Evolutionary conservation across 129 eudicot species (phyloP).

Genomic region (Calendula officinalis): DNA sequence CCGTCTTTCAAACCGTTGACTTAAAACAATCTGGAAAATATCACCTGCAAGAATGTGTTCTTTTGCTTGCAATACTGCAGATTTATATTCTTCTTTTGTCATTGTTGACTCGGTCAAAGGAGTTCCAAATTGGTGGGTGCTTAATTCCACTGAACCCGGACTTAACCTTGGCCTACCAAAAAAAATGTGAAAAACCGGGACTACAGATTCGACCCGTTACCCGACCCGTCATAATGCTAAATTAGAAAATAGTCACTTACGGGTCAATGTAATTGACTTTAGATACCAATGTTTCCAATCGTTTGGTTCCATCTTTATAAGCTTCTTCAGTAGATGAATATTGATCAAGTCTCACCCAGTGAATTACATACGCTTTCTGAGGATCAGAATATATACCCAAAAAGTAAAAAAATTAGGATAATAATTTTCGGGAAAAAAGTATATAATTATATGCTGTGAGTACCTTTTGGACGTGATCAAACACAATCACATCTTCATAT

Average conservation of each 20-base stretch:
- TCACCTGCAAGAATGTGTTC: slow-evolving; percentile 93
- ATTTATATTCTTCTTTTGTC: slow-evolving; percentile 65
- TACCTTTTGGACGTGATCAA: slow-evolving; percentile 98
- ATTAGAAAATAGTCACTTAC: slow-evolving; percentile 41
- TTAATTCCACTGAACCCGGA: slow-evolving; percentile 58
- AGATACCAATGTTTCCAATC: slow-evolving; percentile 60
- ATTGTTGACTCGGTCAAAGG: slow-evolving; percentile 47
- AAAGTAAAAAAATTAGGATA: background rate
- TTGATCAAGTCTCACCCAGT: slow-evolving; percentile 82
- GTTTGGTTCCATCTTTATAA: slow-evolving; percentile 61
- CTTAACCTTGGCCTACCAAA: slow-evolving; percentile 65
- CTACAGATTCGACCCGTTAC: too few species aligned
- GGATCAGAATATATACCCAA: slow-evolving; percentile 1
- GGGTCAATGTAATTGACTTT: slow-evolving; percentile 61
- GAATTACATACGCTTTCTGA: slow-evolving; percentile 82
- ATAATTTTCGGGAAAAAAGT: background rate
- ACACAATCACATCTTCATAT: slow-evolving; percentile 81
- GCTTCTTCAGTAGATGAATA: slow-evolving; percentile 69
- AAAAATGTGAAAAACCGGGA: slow-evolving; percentile 15
- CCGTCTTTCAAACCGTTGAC: slow-evolving; percentile 89
- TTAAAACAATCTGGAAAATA: slow-evolving; percentile 82
- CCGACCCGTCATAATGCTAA: too few species aligned
- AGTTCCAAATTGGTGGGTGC: slow-evolving; percentile 43
- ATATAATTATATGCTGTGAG: slow-evolving; percentile 12
- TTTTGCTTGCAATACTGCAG: slow-evolving; percentile 71